phyloP scores from a whole-genome alignment of 352 stramenopile species.

The Albugo laibachii region DNA sequence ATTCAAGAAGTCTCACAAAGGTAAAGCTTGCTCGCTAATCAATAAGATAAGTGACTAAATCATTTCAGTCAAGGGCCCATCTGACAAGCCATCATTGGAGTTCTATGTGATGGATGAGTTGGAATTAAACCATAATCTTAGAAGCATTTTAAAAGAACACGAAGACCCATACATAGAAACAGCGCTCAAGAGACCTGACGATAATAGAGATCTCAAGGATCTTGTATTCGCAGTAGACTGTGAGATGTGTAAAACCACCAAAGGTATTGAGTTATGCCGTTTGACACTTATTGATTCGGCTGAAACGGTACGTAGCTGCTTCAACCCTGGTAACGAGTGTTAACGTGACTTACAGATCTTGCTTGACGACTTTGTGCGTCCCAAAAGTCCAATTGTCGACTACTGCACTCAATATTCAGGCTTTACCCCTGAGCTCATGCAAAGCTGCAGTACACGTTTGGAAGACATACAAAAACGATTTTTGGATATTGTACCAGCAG shows the following conservation, averaged over 20 bases:
- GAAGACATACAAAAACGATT: slow-evolving; percentile 47
- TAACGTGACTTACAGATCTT: slow-evolving; percentile 13
- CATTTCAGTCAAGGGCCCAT: slow-evolving; percentile 3
- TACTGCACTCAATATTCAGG: slow-evolving; percentile 78
- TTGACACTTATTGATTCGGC: slow-evolving; percentile 48
- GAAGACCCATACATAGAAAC: slow-evolving; percentile 13
- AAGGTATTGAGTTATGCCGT: slow-evolving; percentile 60
- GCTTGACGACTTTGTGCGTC: slow-evolving; percentile 68
- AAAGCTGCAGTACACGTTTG: slow-evolving; percentile 31
- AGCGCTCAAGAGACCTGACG: slow-evolving; percentile 11
- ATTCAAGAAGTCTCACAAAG: slow-evolving; percentile 49
- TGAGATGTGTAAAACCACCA: slow-evolving; percentile 76
- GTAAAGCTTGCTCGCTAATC: slow-evolving; percentile 3
- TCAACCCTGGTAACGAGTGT: not conserved
- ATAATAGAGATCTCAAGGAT: slow-evolving; percentile 17
- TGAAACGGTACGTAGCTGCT: slow-evolving; percentile 16
- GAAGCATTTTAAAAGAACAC: slow-evolving; percentile 30
- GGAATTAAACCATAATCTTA: slow-evolving; percentile 31
- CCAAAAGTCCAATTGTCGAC: slow-evolving; percentile 62
- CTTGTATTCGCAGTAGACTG: slow-evolving; percentile 65
- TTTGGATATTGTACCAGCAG: slow-evolving; percentile 25
- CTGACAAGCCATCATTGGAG: slow-evolving; percentile 25
- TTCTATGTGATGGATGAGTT: slow-evolving; percentile 59
- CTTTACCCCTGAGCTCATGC: slow-evolving; percentile 68
- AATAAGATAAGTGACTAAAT: too few species aligned